Conservation (phyloP, 2,329 filamentous ascomycete species). For the Fusarium sp. region DNA sequence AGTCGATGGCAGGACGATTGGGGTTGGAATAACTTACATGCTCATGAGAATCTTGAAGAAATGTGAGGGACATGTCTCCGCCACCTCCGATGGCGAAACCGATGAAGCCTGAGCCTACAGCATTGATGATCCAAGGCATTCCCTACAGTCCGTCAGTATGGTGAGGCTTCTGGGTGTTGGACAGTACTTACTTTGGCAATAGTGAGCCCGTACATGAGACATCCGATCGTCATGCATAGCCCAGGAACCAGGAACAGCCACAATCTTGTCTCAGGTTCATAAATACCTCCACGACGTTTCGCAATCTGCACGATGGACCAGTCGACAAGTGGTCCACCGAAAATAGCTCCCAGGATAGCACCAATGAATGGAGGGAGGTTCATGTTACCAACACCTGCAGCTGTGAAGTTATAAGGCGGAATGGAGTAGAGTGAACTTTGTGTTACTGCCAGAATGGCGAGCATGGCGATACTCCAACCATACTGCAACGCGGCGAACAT, state of each 20-base stretch:
- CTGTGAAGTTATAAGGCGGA: slow-evolving; percentile 25
- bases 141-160: not conserved
- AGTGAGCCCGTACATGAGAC: slow-evolving; percentile 32
- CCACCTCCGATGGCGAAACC: slow-evolving; percentile 31
- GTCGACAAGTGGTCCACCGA: slow-evolving; percentile 21
- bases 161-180: accelerated
- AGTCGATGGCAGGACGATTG: accelerated
- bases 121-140: slow-evolving; percentile 35
- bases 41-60: slow-evolving; percentile 31
- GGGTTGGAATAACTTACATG: not conserved
- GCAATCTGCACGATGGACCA: slow-evolving; percentile 26
- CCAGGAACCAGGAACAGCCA: slow-evolving; percentile 30
- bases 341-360: slow-evolving; percentile 3
- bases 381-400: slow-evolving; percentile 30
- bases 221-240: slow-evolving; percentile 19
- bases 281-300: slow-evolving; percentile 19
- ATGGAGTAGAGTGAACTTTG: slow-evolving; percentile 5
- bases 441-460: slow-evolving; percentile 25
- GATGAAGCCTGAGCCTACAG: slow-evolving; percentile 26
- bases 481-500: slow-evolving; percentile 11
- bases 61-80: slow-evolving; percentile 30
- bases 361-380: slow-evolving; percentile 33
- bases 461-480: slow-evolving; percentile 29
- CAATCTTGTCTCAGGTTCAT: slow-evolving; percentile 31
- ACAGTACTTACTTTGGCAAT: slow-evolving; percentile 8